phyloP scores from a whole-genome alignment of 441 rosid genomes.

The Raphanus hybrid region DNA sequence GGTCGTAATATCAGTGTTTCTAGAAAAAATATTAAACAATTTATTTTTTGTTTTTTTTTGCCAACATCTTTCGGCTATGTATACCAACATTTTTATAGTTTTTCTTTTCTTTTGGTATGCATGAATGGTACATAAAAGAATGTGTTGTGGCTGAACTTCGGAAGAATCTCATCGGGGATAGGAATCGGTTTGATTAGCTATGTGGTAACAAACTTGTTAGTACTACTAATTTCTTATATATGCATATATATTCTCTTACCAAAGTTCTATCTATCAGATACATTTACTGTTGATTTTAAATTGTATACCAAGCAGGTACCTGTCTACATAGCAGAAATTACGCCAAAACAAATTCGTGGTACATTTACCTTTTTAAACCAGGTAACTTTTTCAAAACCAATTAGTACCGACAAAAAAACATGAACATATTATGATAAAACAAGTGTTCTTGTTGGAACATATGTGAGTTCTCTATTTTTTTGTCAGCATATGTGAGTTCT shows the following conservation, averaged over 20 bases:
- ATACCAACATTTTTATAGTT: background rate
- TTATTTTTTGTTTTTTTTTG: background rate
- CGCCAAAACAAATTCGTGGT: slow-evolving; percentile 67
- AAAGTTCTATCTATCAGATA: background rate
- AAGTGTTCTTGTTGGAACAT: too few relatives aligned
- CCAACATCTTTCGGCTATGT: background rate
- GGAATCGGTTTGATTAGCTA: slow-evolving; percentile 59
- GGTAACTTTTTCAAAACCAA: background rate
- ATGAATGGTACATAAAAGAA: slow-evolving; percentile 35
- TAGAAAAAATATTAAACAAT: background rate
- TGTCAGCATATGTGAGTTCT: too few relatives aligned
- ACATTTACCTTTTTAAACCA: slow-evolving; percentile 48
- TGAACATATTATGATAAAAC: background rate
- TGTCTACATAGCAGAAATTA: slow-evolving; percentile 63
- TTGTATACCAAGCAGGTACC: slow-evolving; percentile 49
- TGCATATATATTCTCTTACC: background rate
- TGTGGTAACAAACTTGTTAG: slow-evolving; percentile 46
- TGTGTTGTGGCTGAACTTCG: slow-evolving; percentile 57
- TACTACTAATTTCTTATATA: background rate
- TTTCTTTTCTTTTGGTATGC: background rate
- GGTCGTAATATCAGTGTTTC: background rate
- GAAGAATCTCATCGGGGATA: slow-evolving; percentile 40
- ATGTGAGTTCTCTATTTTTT: too few relatives aligned
- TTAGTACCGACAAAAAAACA: too few relatives aligned
- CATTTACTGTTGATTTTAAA: background rate